These are phyloP conservation scores for Aspergillus texensis DNA, from an alignment of 2,329 filamentous ascomycete species.

Conservation along the genomic window DNA sequence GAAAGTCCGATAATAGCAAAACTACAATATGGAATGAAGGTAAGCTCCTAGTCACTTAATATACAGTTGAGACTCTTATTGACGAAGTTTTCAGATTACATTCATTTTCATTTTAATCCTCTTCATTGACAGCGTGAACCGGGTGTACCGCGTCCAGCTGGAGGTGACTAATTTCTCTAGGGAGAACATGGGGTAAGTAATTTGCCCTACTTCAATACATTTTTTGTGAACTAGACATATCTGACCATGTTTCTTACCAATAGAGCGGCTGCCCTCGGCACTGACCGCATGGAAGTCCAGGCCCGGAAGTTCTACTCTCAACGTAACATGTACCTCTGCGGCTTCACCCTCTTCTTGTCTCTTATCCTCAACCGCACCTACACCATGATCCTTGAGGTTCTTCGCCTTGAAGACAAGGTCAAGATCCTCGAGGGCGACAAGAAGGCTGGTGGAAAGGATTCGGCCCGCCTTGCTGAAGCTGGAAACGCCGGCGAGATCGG, in stretches of 20 bases:
- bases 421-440: slow-evolving; percentile 75
- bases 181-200: slow-evolving; percentile 57
- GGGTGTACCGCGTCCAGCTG: slow-evolving; percentile 93
- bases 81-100: slow-evolving; percentile 65
- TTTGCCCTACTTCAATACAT: neutral
- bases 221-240: slow-evolving; percentile 15
- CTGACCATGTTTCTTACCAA: slow-evolving; percentile 25
- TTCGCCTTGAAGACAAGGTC: slow-evolving; percentile 89
- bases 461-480: slow-evolving; percentile 70
- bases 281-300: slow-evolving; percentile 97
- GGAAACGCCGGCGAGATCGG: slow-evolving; percentile 74
- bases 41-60: slow-evolving; percentile 34
- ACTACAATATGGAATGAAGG: slow-evolving; percentile 94
- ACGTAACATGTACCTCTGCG: slow-evolving; percentile 99
- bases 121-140: slow-evolving; percentile 94
- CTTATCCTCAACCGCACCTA: slow-evolving; percentile 98
- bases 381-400: slow-evolving; percentile 90
- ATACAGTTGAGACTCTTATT: neutral
- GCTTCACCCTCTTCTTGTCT: slow-evolving; percentile 98
- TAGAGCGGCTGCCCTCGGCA: slow-evolving; percentile 75
- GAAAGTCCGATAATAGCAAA: slow-evolving; percentile 85
- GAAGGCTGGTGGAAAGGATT: slow-evolving; percentile 64
- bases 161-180: slow-evolving; percentile 78
- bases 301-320: slow-evolving; percentile 99
- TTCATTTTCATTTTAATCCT: slow-evolving; percentile 99